Percentiles rank a stretch among this genome's conserved stretches.
These are phyloP conservation scores for Zopfia rhizophila DNA, from an alignment of 2,329 filamentous ascomycete genomes.

Conservation along the genomic window DNA sequence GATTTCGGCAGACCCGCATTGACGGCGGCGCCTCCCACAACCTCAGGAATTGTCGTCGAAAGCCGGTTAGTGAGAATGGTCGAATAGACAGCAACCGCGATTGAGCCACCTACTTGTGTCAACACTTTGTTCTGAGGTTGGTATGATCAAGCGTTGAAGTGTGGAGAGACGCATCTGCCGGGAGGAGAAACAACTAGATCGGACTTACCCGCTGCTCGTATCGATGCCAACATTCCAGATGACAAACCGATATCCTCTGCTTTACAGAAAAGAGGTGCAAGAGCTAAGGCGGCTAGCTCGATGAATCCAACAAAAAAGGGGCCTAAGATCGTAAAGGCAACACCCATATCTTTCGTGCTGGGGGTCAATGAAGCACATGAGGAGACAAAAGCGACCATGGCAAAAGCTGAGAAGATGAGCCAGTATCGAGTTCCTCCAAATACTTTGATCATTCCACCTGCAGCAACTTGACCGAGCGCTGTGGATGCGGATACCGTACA, in stretches of 20 bases:
- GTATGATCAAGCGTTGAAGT: too few relatives aligned
- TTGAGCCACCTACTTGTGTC: conserved; percentile 15
- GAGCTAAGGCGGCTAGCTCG: conserved; percentile 20
- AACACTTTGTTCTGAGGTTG: too few relatives aligned
- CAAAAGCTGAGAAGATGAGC: conserved; percentile 23
- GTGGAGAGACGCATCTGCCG: too few relatives aligned
- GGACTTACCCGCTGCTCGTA: conserved; percentile 21
- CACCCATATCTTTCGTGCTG: conserved; percentile 17
- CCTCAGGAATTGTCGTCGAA: conserved; percentile 17
- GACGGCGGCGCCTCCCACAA: conserved; percentile 21
- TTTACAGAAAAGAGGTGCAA: conserved; percentile 26
- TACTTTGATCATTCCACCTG: conserved; percentile 22
- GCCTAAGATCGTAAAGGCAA: conserved; percentile 28
- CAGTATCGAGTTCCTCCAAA: conserved; percentile 25
- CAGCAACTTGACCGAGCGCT: conserved; percentile 23
- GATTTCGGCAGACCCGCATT: conserved; percentile 20
- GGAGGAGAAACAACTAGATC: not conserved
- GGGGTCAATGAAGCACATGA: conserved; percentile 23
- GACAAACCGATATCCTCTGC: conserved; percentile 26
- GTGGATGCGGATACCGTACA: conserved; percentile 25
- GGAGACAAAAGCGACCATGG: conserved; percentile 27
- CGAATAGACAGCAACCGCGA: conserved; percentile 25
- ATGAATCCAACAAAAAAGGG: conserved; percentile 30
- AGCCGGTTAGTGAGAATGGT: conserved; percentile 26
- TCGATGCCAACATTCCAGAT: conserved; percentile 24